Base-by-base conservation (phyloP, 306 rosid species). In the Glycine tomentella region DNA sequence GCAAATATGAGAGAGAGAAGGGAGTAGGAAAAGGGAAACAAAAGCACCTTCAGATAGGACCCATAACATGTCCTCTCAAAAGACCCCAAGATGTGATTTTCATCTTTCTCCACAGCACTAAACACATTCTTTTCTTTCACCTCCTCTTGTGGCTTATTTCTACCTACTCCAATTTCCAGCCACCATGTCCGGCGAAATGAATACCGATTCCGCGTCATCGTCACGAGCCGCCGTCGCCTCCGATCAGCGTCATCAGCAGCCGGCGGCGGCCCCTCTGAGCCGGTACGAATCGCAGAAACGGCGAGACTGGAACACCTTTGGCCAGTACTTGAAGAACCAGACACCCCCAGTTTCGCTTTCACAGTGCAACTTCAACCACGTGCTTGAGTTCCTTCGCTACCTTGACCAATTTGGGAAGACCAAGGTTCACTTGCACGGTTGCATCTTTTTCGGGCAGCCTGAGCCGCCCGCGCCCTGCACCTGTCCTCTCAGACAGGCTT, bases 391-490 rank as follows among this genome's bases (percentile, higher is more conserved):
- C 86, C 97, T 94, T 3, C 90, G 94, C 5, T 94, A 94, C 87
- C 87, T 92, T 0, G 98, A 94, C 62, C 98, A 94, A 79, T 94
- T 94, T 3, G 98, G 98, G 2, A 94, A 94, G 84, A 94, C 98
- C 2, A 92, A 93, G 89, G 98, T 94, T 58, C 98, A 94, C 69
- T 57, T 81, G n/a, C 93, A 87, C 59, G 91, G 97, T 11, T 94
- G 98, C 51, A 87, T 90, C 59, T 94, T 92, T 63, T 94, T 92
- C 7, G 98, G 98, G 31, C 98, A 92, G 55, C 97, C 98, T 0
- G 98, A 94, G 78, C 98, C 98, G 3, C 98, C 98, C 0, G 92
- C 94, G 0, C 97, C 97, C 2, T 94, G 98, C 79, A 86, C 94
- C 6, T 94, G 97, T 76, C 98, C 98, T 0, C 91, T 94, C 12